Evolutionary conservation across 2,329 filamentous ascomycete genomes (phyloP), one percentile per base, ranked within the genome.

Genomic region (Zopfia rhizophila): DNA sequence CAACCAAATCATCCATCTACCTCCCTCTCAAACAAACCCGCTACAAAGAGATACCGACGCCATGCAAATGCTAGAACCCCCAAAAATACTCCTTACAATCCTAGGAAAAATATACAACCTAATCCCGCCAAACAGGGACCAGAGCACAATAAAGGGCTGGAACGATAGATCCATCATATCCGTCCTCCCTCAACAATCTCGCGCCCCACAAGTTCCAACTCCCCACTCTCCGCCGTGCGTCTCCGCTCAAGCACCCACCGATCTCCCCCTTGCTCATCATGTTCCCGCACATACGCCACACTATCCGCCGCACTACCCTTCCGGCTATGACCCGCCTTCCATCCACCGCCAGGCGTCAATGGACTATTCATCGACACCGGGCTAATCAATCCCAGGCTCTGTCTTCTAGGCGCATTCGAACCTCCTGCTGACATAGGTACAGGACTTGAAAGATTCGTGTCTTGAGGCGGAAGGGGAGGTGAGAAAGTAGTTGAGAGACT

Each of bases 241-340:
- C 87, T 77, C 24, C 87, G 73, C 68, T 91, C 88, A 56, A 90
- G 74, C 6, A 90, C 82, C 88, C 87, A 90, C 32, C 85, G 74
- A 7, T 71, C 69, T 43, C 78, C 80, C 7, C 78, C 78, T 2
- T 82, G 77, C 32, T 85, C 83, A 60, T 87, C 84, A 49, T 80
- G 80, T 51, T 82, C 80, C n/a, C 75, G 69, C 2, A 81, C 77
- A 66, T 91, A 91, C 5, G 86, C 86, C 23, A 91, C 84, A 52
- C 85, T 88, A 55, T 89, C 87, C 2, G 84, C 67, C 14, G 66
- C 87, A 37, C 80, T 75, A 7, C 70, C 72, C 31, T 70, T 75
- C 17, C 75, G 52, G 14, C 62, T 63, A 47, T 72, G 70, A 3
- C 62, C 61, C 7, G 53, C 51, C 38, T 60, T 55, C 68, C 67